Evolutionary conservation across 805 yeast species (phyloP), one percentile per base, ranked within the genome.

Genomic region (Kurtzmaniella fragi): DNA sequence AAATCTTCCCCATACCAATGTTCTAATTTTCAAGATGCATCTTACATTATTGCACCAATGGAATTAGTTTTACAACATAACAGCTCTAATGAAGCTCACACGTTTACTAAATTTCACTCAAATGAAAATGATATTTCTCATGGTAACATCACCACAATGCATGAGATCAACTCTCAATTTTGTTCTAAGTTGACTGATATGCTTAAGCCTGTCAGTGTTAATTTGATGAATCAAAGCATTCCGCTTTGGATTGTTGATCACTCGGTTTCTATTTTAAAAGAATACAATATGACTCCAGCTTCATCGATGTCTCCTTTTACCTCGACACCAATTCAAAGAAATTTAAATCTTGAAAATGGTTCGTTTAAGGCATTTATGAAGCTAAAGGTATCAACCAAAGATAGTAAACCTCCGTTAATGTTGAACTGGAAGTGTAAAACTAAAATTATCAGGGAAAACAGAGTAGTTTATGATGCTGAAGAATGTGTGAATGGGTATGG

Each of bases 401-500:
- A 29, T 28, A 1, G 27, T 4, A 17, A 38, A 13, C 23, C 40
- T 7, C 43, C 46, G n/a, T 39, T 50, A 2, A 46, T 54, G 41
- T 36, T 58, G 9, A 48, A 46, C 36, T 66, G 70, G 64, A 57
- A 44, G 28, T 61, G 66, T 38, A 39, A 40, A 17, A 48, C 56
- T 9, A 50, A 52, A 33, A 54, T 66, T 4, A 62, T 49, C 39
- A 50, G 49, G 26, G 52, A 48, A 9, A 39, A 39, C 14, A 39
- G 48, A 14, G 36, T 53, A 5, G 40, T 66, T 11, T 49, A 57
- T 17, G 50, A 49, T 17, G 43, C 46, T 8, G 47, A 45, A 28
- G 71, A 66, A 16, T 31, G 48, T 26, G 43, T 65, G 14, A 65
- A 63, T 42, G 73, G 70, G 0, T 64, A 57, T 38, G 40, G 36